phyloP scores from a whole-genome alignment of 2,329 filamentous ascomycete species.

The Aureobasidium vineae region DNA sequence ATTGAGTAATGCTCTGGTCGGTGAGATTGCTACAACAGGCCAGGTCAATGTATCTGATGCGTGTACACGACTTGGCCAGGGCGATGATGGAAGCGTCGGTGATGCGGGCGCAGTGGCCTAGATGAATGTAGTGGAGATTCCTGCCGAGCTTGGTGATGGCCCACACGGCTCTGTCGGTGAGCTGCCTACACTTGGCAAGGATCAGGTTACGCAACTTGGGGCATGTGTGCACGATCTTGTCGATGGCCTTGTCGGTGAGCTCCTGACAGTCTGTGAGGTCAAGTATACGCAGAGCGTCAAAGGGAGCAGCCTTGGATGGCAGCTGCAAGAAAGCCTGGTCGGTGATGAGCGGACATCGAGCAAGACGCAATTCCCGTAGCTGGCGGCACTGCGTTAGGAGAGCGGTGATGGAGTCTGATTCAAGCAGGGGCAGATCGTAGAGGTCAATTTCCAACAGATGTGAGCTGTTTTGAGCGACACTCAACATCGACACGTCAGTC shows the following conservation, averaged over 20 bases:
- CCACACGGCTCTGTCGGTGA: constrained; percentile 84
- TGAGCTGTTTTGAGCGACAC: constrained; percentile 83
- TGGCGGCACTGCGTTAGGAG: constrained; percentile 75
- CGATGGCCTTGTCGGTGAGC: constrained; percentile 81
- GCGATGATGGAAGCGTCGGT: constrained; percentile 85
- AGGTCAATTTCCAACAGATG: constrained; percentile 97
- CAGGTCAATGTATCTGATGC: constrained; percentile 95
- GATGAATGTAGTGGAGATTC: constrained; percentile 93
- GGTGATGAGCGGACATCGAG: constrained; percentile 78
- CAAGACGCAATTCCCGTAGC: constrained; percentile 85
- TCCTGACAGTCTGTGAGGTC: constrained; percentile 87
- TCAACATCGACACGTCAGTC: constrained; percentile 75
- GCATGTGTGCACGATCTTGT: constrained; percentile 81
- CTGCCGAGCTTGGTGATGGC: constrained; percentile 88
- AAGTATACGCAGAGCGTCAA: constrained; percentile 87
- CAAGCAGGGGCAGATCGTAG: constrained; percentile 77
- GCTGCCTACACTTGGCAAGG: constrained; percentile 87
- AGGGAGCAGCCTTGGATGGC: constrained; percentile 61
- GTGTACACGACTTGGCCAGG: constrained; percentile 80
- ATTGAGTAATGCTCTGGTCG: constrained; percentile 76
- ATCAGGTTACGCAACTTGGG: constrained; percentile 90
- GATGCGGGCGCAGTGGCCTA: constrained; percentile 89
- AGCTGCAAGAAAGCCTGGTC: constrained; percentile 85
- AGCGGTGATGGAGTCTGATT: constrained; percentile 77
- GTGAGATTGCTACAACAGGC: constrained; percentile 92